Conservation (phyloP, 1,139 yeast genomes). For the Kurtzmaniella quercitrusa region DNA sequence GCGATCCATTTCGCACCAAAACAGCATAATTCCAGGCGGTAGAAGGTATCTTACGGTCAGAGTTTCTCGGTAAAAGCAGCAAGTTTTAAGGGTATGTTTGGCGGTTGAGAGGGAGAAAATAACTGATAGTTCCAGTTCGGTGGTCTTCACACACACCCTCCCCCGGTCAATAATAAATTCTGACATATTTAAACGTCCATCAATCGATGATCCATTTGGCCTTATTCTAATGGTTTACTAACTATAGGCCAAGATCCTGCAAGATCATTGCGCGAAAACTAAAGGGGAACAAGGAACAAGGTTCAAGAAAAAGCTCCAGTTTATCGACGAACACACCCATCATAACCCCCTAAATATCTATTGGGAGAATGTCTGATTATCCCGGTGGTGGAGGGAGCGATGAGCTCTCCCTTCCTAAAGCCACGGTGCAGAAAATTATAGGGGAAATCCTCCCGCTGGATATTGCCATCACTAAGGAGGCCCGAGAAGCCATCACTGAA, state of each 20-base stretch:
- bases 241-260: too few species aligned
- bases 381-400: constrained; percentile 32
- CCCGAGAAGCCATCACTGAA: constrained; percentile 91
- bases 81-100: not conserved
- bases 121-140: too few species aligned
- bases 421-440: constrained; percentile 93
- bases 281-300: too few species aligned
- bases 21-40: not conserved
- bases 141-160: too few species aligned
- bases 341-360: not conserved
- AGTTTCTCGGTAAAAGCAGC: not conserved
- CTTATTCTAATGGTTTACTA: too few species aligned
- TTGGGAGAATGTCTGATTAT: constrained; percentile 32
- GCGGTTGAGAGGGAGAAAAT: not conserved
- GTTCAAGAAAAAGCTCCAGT: too few species aligned
- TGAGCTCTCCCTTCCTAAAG: constrained; percentile 51
- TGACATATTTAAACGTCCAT: too few species aligned
- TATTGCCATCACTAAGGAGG: constrained; percentile 85
- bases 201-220: too few species aligned
- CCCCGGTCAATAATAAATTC: too few species aligned
- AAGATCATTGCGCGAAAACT: too few species aligned
- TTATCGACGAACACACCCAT: too few species aligned
- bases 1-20: not conserved
- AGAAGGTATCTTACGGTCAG: not conserved
- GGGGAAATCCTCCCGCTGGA: constrained; percentile 86